Evolutionary conservation across 2,329 filamentous ascomycete species (phyloP).

Genomic region (Scedosporium dehoogii): DNA sequence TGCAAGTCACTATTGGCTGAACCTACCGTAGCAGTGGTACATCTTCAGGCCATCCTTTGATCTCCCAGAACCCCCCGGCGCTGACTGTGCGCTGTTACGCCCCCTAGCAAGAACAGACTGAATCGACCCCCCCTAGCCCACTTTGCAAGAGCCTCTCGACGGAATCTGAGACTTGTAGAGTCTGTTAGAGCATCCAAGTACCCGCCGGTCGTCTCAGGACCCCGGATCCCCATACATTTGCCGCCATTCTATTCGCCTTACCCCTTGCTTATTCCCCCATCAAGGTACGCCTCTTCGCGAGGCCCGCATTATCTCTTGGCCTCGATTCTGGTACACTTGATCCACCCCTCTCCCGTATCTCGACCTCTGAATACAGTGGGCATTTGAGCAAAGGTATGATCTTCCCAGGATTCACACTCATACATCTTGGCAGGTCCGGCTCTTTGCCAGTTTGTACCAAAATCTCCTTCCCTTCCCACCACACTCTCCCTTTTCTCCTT

Average conservation of each 20-base stretch:
- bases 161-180: conserved; percentile 1
- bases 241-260: conserved; percentile 9
- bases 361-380: conserved; percentile 13
- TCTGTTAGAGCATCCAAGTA: background rate
- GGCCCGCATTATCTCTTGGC: background rate
- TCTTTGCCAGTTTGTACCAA: conserved; percentile 10
- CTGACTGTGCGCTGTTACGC: conserved; percentile 1
- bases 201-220: background rate
- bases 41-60: background rate
- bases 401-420: conserved; percentile 29
- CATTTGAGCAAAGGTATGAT: conserved; percentile 33
- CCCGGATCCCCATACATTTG: conserved; percentile 6
- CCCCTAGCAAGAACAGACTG: background rate
- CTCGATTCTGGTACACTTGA: background rate
- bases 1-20: background rate
- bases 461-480: conserved; percentile 6
- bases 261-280: conserved; percentile 8
- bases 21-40: background rate
- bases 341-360: background rate
- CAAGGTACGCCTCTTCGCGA: background rate
- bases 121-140: background rate
- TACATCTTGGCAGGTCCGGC: conserved; percentile 10
- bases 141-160: background rate
- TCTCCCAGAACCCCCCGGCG: background rate
- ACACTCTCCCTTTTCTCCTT: conserved; percentile 10